phyloP scores from a whole-genome alignment of 257 asterid genomes.

The Avicennia marina region DNA sequence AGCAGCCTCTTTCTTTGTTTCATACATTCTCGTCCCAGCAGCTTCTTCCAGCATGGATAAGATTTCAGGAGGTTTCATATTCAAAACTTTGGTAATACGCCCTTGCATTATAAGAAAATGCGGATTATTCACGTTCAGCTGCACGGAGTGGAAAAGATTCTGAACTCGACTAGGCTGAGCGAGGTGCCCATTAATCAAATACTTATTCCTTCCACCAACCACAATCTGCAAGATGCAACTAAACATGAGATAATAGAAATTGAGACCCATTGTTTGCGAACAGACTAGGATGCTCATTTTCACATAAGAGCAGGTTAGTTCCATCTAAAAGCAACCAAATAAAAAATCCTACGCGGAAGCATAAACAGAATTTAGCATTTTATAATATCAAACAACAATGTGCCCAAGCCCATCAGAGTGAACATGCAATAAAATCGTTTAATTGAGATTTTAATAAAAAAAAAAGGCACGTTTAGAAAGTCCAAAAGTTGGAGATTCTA shows the following conservation, averaged over 20 bases:
- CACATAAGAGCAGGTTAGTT: no score
- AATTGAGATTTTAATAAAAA: no score
- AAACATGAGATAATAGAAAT: neutral
- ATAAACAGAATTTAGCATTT: neutral
- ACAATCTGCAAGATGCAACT: conserved; percentile 64
- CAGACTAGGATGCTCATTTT: neutral
- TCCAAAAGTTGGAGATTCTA: no score
- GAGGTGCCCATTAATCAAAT: conserved; percentile 90
- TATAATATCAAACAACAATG: neutral
- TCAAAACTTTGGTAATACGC: conserved; percentile 92
- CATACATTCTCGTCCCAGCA: conserved; percentile 99
- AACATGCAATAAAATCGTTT: no score
- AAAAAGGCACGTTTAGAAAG: no score
- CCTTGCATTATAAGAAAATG: conserved; percentile 99
- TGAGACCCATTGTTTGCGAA: neutral
- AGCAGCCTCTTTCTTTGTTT: conserved; percentile 96
- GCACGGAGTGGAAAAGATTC: conserved; percentile 98
- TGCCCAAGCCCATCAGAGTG: no score
- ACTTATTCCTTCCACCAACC: conserved; percentile 99
- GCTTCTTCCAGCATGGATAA: conserved; percentile 99
- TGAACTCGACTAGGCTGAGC: conserved; percentile 99
- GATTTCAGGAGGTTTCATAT: conserved; percentile 97
- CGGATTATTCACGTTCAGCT: conserved; percentile 94
- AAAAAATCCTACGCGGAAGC: neutral
- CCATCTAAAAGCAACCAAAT: neutral